phyloP scores from a whole-genome alignment of 495 filamentous ascomycete genomes.

The Pseudotulostoma volvatum region DNA sequence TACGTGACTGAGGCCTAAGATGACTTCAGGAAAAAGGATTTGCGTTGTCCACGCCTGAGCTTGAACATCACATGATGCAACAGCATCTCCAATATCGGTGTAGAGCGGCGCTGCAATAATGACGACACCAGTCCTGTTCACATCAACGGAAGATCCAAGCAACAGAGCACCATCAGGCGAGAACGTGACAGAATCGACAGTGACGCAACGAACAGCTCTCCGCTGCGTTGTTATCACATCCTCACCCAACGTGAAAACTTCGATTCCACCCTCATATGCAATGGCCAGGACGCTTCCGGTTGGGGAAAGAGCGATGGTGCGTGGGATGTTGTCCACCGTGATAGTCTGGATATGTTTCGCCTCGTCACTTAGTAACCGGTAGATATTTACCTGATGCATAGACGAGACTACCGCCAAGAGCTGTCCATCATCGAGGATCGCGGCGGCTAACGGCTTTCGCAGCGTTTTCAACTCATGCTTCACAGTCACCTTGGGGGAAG shows the following conservation, averaged over 20 bases:
- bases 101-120: conserved; percentile 35
- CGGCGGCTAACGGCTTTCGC: conserved; percentile 57
- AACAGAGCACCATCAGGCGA: conserved; percentile 72
- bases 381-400: conserved; percentile 69
- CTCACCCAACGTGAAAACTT: conserved; percentile 59
- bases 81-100: conserved; percentile 6
- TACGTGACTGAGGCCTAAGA: conserved; percentile 59
- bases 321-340: conserved; percentile 56
- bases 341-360: conserved; percentile 53
- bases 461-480: conserved; percentile 66
- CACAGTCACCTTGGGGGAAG: conserved; percentile 38
- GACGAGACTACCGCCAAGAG: conserved; percentile 65
- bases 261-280: conserved; percentile 75
- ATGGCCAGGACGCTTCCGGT: conserved; percentile 67
- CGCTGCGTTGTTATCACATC: conserved; percentile 47
- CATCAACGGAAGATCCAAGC: conserved; percentile 58
- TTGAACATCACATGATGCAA: conserved; percentile 30
- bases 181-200: conserved; percentile 63
- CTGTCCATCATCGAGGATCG: conserved; percentile 64
- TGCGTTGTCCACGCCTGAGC: conserved; percentile 79
- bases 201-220: conserved; percentile 65
- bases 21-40: conserved; percentile 68
- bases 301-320: conserved; percentile 64
- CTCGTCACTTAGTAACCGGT: conserved; percentile 44
- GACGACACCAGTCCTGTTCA: conserved; percentile 49